Evolutionary conservation across 2,329 filamentous ascomycete species (phyloP), one percentile per base, ranked within the genome.

Genomic region (Myriosclerotinia curreyana): DNA sequence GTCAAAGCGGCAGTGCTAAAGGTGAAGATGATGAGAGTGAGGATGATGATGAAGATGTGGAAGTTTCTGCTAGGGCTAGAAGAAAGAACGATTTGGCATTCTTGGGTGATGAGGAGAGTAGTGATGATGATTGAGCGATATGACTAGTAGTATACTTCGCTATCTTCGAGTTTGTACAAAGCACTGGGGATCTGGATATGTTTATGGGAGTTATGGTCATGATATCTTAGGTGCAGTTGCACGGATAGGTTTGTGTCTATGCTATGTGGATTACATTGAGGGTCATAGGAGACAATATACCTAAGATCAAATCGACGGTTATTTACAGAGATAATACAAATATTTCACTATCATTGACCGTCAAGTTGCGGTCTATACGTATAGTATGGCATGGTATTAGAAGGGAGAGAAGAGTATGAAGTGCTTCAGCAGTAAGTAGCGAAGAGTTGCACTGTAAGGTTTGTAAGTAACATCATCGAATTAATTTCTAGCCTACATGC

Each of bases 51-150:
- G 52, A 63, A 15, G 52, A 63, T 5, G 38, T 59, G 28, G 34
- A 31, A 12, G 11, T 56, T n/a, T 50, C 34, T 44, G 52, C 46
- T 22, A 50, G 61, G 34, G 22, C 69, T 59, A 59, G 61, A 51
- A 66, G 66, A 22, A 69, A 69, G 28, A 76, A 77, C 0, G 84
- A 84, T 67, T 74, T 88, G 70, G 85, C 83, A 1, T 92, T 92
- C 71, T 75, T 92, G 68, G 88, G 84, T 15, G 83, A 86, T 67
- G 88, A 91, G 50, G 87, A 85, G 66, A 88, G 91, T 67, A 73
- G 71, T 59, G 72, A 74, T 65, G 67, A 69, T 49, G 62, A 64
- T 50, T 64, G 44, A 63, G 28, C 28, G n/a, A 0, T n/a, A n/a
- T 20, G 14, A 34, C 2, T 22, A 15, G 25, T 20, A 31, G 28